Base-by-base conservation (phyloP, 2,329 filamentous ascomycete genomes). In the Elsinoe fawcettii region DNA sequence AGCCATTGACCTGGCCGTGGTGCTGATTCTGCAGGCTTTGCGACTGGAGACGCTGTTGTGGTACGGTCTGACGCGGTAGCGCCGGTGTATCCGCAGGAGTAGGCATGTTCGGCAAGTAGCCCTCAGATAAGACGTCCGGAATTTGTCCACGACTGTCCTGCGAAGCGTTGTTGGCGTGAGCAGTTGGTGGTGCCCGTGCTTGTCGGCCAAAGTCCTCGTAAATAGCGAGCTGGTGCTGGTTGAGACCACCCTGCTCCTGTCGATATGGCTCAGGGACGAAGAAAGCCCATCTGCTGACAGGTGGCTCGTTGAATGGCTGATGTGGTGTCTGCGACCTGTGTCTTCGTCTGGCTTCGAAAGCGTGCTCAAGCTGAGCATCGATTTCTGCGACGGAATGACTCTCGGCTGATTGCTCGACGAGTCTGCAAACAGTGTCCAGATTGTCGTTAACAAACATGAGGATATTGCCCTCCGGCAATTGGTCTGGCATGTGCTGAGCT, bases 391-490 rank as follows among this genome's bases (percentile, higher is more conserved):
- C 78, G 8, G 93, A 93, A 60, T 92, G 88, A 66, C 95, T 88
- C 70, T 97, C 92, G 2, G 93, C 95, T 55, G 93, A 91, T 71
- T 93, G 90, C 72, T 99, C 93, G 46, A 99, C 95, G 61, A 96
- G 88, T 64, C 83, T 87, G 68, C 93, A 97, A 47, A 95, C 92
- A 39, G 90, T 80, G 64, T 99, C 93, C 27, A 99, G 80, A 69
- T 99, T 99, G 63, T 95, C 92, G 70, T 97, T 99, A 60, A 99
- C 92, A 71, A 95, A 97, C 89, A 99, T 96, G 58, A 97, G 82
- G 60, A 99, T 93, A 30, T 93, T 88, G 5, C 93, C 93, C 73
- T 99, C 93, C 0, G 93, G 90, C 60, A 99, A 80, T 14, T 88
- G 88, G 64, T 86, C 82, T 1, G 79, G 79, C 39, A 82, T 74